phyloP scores from a whole-genome alignment of 2,329 filamentous ascomycete genomes.

The Periconia sp. region DNA sequence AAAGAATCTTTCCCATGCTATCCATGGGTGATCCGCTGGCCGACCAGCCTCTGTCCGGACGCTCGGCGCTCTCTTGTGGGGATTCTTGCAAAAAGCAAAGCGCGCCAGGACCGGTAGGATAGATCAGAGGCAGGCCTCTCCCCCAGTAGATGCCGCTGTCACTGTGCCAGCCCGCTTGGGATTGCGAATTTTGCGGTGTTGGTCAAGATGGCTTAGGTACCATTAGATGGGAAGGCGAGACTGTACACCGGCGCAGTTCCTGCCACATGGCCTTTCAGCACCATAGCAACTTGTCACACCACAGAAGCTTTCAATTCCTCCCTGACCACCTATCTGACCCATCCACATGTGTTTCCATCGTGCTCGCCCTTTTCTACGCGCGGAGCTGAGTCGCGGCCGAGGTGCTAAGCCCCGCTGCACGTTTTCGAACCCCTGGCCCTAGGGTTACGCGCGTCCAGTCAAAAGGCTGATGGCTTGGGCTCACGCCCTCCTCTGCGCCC shows the following conservation, averaged over 20 bases:
- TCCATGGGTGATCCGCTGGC: too few relatives aligned
- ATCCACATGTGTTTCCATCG: neutral
- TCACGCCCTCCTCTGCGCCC: constrained; percentile 17
- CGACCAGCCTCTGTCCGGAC: too few relatives aligned
- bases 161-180: too few relatives aligned
- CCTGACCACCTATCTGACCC: neutral
- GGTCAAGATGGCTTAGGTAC: too few relatives aligned
- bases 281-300: constrained; percentile 2
- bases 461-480: constrained; percentile 17
- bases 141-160: too few relatives aligned
- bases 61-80: too few relatives aligned
- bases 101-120: too few relatives aligned
- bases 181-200: too few relatives aligned
- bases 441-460: constrained; percentile 18
- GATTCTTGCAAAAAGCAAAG: too few relatives aligned
- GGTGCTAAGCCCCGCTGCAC: constrained; percentile 36
- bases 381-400: constrained; percentile 28
- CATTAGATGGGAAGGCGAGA: constrained; percentile 11
- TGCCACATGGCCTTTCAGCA: constrained; percentile 22
- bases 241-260: constrained; percentile 6
- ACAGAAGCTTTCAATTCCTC: neutral
- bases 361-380: constrained; percentile 16
- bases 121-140: too few relatives aligned
- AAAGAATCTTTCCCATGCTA: too few relatives aligned
- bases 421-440: constrained; percentile 12